Evolutionary conservation across 2,329 filamentous ascomycete species (phyloP).

Genomic region (Fusarium piperis): DNA sequence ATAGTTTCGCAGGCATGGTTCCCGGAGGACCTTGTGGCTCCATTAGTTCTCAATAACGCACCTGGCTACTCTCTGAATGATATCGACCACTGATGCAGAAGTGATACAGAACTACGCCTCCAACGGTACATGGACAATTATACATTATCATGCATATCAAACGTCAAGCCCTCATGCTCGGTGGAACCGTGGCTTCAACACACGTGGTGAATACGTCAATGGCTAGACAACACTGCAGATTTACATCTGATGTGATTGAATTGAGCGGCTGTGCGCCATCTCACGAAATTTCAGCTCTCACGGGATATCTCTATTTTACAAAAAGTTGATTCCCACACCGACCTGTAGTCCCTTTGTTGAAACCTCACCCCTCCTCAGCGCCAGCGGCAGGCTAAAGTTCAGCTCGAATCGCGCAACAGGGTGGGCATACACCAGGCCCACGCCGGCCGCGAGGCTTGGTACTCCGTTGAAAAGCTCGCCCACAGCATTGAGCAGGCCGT

Average conservation of each 20-base stretch:
- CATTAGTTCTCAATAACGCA: not conserved
- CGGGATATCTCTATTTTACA: slow-evolving; percentile 63
- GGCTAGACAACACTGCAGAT: not conserved
- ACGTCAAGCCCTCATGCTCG: not conserved
- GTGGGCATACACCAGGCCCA: slow-evolving; percentile 94
- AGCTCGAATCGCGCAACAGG: slow-evolving; percentile 93
- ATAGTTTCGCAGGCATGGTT: not conserved
- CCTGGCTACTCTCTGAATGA: not conserved
- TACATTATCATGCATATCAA: not conserved
- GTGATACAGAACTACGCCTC: not conserved
- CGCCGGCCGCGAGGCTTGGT: slow-evolving; percentile 85
- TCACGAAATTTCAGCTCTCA: slow-evolving; percentile 13
- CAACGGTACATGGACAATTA: not conserved
- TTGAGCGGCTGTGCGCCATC: slow-evolving; percentile 20
- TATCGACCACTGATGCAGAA: not conserved
- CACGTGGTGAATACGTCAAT: not conserved
- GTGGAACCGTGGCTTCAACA: not conserved
- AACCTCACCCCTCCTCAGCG: slow-evolving; percentile 84
- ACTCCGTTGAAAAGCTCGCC: slow-evolving; percentile 77
- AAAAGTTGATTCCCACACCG: slow-evolving; percentile 95
- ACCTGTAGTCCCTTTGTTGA: slow-evolving; percentile 91
- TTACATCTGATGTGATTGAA: not conserved
- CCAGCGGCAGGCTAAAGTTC: slow-evolving; percentile 91
- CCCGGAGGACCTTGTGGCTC: not conserved
- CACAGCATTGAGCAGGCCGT: slow-evolving; percentile 69